Conservation (phyloP, 2,329 filamentous ascomycete genomes). For the Penicillium sp. region DNA sequence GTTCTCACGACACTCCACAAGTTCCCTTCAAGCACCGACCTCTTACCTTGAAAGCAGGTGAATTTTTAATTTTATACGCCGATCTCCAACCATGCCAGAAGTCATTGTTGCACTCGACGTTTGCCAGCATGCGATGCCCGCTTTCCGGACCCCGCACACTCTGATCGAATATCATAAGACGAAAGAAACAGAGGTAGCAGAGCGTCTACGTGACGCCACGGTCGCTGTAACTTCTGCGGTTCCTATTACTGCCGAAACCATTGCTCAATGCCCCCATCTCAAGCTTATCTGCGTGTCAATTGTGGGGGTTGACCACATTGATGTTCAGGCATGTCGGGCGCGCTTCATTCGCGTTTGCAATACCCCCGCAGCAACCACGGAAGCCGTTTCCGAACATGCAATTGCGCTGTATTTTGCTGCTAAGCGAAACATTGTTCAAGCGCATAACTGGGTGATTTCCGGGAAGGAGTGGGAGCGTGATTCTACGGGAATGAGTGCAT, state of each 20-base stretch:
- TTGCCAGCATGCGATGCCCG: constrained; percentile 1
- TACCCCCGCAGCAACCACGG: constrained; percentile 1
- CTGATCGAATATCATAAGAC: constrained; percentile 1
- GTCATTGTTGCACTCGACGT: constrained; percentile 1
- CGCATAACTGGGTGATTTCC: background rate
- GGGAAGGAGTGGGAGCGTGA: background rate
- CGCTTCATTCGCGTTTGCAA: background rate
- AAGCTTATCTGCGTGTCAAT: constrained; percentile 1
- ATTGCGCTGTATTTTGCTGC: constrained; percentile 6
- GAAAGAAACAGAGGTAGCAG: background rate
- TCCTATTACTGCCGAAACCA: background rate
- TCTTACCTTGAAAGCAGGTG: background rate
- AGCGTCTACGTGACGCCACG: background rate
- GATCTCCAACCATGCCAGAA: background rate
- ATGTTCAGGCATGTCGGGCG: constrained; percentile 1
- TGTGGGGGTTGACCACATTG: constrained; percentile 2
- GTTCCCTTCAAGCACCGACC: background rate
- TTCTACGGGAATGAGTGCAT: constrained; percentile 1
- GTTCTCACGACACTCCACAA: background rate
- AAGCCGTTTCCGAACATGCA: constrained; percentile 5
- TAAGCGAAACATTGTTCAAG: background rate
- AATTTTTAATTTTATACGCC: background rate
- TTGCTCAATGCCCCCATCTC: constrained; percentile 1
- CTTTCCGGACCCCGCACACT: background rate
- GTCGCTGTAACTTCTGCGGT: constrained; percentile 5